These are phyloP conservation scores for Starmerella cellae DNA, from an alignment of 805 yeast species.

Conservation along the genomic window DNA sequence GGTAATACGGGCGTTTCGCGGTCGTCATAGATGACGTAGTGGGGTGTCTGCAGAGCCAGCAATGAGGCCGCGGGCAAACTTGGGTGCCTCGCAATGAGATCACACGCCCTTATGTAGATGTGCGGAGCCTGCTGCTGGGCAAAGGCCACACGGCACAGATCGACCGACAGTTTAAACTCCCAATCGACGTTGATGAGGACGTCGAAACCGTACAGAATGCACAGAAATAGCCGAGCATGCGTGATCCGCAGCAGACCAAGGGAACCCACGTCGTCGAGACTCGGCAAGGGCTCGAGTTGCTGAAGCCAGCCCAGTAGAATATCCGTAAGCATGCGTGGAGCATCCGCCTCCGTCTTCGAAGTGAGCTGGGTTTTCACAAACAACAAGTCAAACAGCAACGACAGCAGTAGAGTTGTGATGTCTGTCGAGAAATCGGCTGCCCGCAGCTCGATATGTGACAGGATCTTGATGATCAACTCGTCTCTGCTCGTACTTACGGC, in stretches of 20 bases:
- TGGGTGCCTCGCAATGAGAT: constrained; percentile 11
- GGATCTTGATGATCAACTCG: constrained; percentile 1
- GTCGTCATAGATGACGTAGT: neutral
- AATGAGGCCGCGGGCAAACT: neutral
- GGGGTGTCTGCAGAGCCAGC: constrained; percentile 4
- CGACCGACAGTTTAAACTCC: constrained; percentile 7
- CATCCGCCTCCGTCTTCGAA: neutral
- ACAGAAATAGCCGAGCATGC: constrained; percentile 3
- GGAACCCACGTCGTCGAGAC: constrained; percentile 2
- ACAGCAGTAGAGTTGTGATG: constrained; percentile 2
- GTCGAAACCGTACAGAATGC: constrained; percentile 13
- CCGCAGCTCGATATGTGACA: neutral
- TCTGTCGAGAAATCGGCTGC: constrained; percentile 1
- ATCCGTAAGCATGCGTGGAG: constrained; percentile 3
- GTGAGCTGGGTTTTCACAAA: neutral
- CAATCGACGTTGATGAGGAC: constrained; percentile 6
- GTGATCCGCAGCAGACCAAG: neutral
- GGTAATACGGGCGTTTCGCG: neutral
- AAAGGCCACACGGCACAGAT: constrained; percentile 7
- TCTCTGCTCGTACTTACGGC: neutral
- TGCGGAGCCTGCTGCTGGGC: constrained; percentile 4
- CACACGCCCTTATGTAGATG: constrained; percentile 6
- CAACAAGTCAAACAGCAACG: constrained; percentile 10
- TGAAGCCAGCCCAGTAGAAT: constrained; percentile 3
- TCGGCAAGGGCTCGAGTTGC: constrained; percentile 8